Evolutionary conservation across 2,329 filamentous ascomycete genomes (phyloP).

Genomic region (Fusarium metavorans): DNA sequence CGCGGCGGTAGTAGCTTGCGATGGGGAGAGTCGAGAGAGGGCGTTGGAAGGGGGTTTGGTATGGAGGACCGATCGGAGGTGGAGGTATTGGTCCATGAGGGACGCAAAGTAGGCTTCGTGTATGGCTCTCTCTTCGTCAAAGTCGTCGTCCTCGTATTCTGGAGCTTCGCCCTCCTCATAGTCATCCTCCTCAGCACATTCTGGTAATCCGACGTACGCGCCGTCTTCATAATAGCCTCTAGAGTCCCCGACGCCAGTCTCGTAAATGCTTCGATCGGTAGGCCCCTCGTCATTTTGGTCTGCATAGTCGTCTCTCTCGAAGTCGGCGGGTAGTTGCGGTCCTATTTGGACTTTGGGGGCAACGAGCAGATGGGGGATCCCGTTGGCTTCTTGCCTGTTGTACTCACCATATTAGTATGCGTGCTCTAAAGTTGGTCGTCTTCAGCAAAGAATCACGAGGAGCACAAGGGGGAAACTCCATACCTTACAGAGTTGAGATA

Average conservation of each 20-base stretch:
- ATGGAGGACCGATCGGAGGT: conserved; percentile 73
- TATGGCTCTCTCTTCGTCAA: conserved; percentile 54
- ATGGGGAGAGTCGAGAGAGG: conserved; percentile 64
- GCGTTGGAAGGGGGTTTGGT: conserved; percentile 64
- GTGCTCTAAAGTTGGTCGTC: conserved; percentile 27
- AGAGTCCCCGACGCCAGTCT: conserved; percentile 62
- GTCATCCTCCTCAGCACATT: conserved; percentile 47
- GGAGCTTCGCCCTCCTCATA: conserved; percentile 45
- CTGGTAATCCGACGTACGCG: conserved; percentile 76
- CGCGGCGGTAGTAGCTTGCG: conserved; percentile 68
- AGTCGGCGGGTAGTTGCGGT: conserved; percentile 60
- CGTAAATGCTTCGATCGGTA: conserved; percentile 60
- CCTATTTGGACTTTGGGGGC: conserved; percentile 68
- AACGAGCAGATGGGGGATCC: conserved; percentile 78
- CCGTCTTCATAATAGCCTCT: conserved; percentile 81
- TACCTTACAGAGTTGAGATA: conserved; percentile 80
- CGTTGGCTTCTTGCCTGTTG: conserved; percentile 78
- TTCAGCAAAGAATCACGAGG: conserved; percentile 45
- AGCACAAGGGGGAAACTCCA: conserved; percentile 46
- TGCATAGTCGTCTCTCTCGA: conserved; percentile 41
- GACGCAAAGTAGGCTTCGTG: conserved; percentile 76
- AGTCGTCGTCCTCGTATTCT: conserved; percentile 41
- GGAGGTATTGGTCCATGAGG: conserved; percentile 73
- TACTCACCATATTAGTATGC: conserved; percentile 65
- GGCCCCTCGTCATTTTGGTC: conserved; percentile 47